Evolutionary conservation across 169 alveolate species (phyloP).

Genomic region (Hammondia hammondi): DNA sequence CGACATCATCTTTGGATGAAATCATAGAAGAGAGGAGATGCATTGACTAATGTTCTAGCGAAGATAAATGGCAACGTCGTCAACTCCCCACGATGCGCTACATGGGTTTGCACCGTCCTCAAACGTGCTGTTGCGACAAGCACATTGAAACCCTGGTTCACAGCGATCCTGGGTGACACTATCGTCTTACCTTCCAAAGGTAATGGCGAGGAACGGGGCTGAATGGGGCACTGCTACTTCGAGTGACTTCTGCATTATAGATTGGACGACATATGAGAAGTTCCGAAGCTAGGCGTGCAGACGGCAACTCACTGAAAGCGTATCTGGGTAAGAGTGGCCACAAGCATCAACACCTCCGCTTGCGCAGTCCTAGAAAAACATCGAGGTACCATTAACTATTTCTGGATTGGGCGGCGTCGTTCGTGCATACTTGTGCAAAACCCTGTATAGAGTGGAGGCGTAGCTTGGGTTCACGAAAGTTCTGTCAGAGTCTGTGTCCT

Average conservation of each 20-base stretch:
- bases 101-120: slow-evolving; percentile 58
- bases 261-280: neutral
- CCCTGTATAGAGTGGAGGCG: neutral
- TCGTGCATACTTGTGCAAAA: neutral
- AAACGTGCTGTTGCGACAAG: slow-evolving; percentile 45
- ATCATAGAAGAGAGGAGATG: too few relatives aligned
- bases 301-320: slow-evolving; percentile 41
- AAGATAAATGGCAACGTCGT: slow-evolving; percentile 65
- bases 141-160: neutral
- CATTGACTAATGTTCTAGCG: neutral
- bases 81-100: slow-evolving; percentile 70
- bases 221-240: slow-evolving; percentile 52
- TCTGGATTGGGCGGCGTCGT: too few relatives aligned
- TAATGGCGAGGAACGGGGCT: slow-evolving; percentile 37
- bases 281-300: neutral
- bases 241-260: slow-evolving; percentile 16
- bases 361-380: slow-evolving; percentile 50
- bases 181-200: slow-evolving; percentile 47
- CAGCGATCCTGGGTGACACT: neutral
- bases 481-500: neutral
- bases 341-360: slow-evolving; percentile 57
- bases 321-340: slow-evolving; percentile 70
- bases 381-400: too few relatives aligned
- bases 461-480: neutral
- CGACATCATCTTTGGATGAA: too few relatives aligned